Percentiles rank a stretch among this genome's conserved stretches.
These are phyloP conservation scores for Boletus insuetus DNA, from an alignment of 768 basidiomycete species.

Conservation along the genomic window DNA sequence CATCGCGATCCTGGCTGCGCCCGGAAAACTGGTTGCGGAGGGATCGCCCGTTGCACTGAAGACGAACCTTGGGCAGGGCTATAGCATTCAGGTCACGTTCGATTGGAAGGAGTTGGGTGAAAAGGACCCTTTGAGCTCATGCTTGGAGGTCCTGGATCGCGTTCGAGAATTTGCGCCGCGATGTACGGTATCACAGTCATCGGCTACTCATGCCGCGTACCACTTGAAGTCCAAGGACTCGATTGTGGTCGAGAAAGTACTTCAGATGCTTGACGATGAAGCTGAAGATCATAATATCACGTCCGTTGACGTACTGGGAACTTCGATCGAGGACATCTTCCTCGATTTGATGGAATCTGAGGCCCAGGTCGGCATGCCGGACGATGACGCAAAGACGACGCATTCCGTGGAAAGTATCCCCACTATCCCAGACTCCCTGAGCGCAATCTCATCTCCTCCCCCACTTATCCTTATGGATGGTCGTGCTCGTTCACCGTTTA, in stretches of 20 bases:
- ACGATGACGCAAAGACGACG: slow-evolving; percentile 28
- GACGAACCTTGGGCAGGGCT: slow-evolving; percentile 67
- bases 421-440: background rate
- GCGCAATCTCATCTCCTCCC: background rate
- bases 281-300: slow-evolving; percentile 36
- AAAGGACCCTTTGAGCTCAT: slow-evolving; percentile 13
- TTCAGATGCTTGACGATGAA: slow-evolving; percentile 52
- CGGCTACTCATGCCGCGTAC: slow-evolving; percentile 46
- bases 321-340: slow-evolving; percentile 82
- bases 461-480: slow-evolving; percentile 42
- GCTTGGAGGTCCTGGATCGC: slow-evolving; percentile 35
- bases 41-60: slow-evolving; percentile 77
- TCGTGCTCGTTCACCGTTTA: slow-evolving; percentile 50
- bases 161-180: slow-evolving; percentile 47
- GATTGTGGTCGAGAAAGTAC: slow-evolving; percentile 49
- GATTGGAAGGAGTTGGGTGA: slow-evolving; percentile 31
- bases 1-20: slow-evolving; percentile 72
- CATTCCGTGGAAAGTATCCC: slow-evolving; percentile 3
- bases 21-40: slow-evolving; percentile 70
- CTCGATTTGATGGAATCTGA: slow-evolving; percentile 60
- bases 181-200: slow-evolving; percentile 40
- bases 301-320: slow-evolving; percentile 67
- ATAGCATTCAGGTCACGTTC: slow-evolving; percentile 58
- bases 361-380: slow-evolving; percentile 5
- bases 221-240: slow-evolving; percentile 64